Conservation (phyloP, 345 rosid genomes). For the Boechera stricta region DNA sequence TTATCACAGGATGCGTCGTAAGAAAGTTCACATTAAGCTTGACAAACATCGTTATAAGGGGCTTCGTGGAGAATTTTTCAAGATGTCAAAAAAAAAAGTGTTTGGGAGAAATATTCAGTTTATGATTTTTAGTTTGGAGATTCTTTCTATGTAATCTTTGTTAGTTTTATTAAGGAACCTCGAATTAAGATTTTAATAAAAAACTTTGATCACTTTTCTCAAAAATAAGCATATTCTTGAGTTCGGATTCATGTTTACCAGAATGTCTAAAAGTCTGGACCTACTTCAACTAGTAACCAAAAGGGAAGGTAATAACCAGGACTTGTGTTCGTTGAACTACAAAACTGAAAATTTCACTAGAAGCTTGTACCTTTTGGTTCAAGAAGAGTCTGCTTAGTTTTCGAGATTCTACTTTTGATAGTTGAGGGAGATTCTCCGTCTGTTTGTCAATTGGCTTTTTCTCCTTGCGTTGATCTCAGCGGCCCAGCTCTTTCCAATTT, state of each 20-base stretch:
- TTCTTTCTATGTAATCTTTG: too few relatives aligned
- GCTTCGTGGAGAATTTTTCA: too few relatives aligned
- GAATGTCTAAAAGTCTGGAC: conserved; percentile 5
- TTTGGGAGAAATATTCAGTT: too few relatives aligned
- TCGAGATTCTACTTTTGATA: conserved; percentile 5
- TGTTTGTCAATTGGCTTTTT: conserved; percentile 53
- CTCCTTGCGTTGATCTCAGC: conserved; percentile 81
- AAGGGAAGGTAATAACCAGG: conserved; percentile 9
- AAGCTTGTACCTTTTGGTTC: conserved; percentile 34
- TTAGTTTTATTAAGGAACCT: too few relatives aligned
- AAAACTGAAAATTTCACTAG: conserved; percentile 24
- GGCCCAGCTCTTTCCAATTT: conserved; percentile 89
- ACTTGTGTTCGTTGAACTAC: conserved; percentile 13
- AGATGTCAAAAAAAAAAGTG: too few relatives aligned
- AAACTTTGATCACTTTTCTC: conserved; percentile 16
- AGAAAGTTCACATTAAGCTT: too few relatives aligned
- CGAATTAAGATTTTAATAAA: not conserved
- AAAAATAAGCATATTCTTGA: conserved; percentile 23
- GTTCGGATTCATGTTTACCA: conserved; percentile 17
- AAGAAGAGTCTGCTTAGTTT: conserved; percentile 28
- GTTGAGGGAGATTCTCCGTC: conserved; percentile 33
- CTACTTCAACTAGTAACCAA: conserved; percentile 16
- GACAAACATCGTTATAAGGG: too few relatives aligned
- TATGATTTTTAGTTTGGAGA: too few relatives aligned
- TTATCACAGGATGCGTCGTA: too few relatives aligned